Evolutionary conservation across 2,329 filamentous ascomycete genomes (phyloP).

Genomic region (Tolypocladium ophioglossoides): DNA sequence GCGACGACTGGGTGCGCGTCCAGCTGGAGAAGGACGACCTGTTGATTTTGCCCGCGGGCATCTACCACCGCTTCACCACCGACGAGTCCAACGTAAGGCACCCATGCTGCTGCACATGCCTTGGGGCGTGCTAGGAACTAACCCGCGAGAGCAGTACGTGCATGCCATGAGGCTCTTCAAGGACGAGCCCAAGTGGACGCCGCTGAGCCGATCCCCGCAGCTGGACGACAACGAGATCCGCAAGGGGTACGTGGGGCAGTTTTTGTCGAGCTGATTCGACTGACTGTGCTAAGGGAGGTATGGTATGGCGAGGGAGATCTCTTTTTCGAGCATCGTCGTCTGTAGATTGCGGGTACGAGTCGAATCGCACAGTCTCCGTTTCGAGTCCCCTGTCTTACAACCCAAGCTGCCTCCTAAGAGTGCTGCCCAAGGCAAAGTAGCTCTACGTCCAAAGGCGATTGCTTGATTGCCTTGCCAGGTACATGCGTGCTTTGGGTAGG

Average conservation of each 20-base stretch:
- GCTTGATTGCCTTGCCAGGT: too few species aligned
- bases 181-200: conserved; percentile 97
- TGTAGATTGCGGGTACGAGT: not conserved
- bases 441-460: not conserved
- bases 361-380: not conserved
- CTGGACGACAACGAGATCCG: conserved; percentile 72
- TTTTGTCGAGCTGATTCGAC: conserved; percentile 13
- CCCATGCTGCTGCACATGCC: not conserved
- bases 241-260: conserved; percentile 60
- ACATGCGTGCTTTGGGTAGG: too few species aligned
- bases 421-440: not conserved
- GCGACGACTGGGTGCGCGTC: conserved; percentile 85
- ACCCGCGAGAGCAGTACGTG: conserved; percentile 55
- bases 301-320: not conserved
- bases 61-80: conserved; percentile 96
- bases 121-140: not conserved
- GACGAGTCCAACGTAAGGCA: conserved; percentile 76
- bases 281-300: not conserved
- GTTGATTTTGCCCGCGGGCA: conserved; percentile 86
- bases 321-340: not conserved
- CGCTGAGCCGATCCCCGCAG: conserved; percentile 68
- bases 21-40: conserved; percentile 76
- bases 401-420: too few species aligned
- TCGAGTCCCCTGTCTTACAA: too few species aligned
- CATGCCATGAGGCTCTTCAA: conserved; percentile 96